Conservation (phyloP, 2,329 filamentous ascomycete species). For the Sclerotinia sclerotiorum region DNA sequence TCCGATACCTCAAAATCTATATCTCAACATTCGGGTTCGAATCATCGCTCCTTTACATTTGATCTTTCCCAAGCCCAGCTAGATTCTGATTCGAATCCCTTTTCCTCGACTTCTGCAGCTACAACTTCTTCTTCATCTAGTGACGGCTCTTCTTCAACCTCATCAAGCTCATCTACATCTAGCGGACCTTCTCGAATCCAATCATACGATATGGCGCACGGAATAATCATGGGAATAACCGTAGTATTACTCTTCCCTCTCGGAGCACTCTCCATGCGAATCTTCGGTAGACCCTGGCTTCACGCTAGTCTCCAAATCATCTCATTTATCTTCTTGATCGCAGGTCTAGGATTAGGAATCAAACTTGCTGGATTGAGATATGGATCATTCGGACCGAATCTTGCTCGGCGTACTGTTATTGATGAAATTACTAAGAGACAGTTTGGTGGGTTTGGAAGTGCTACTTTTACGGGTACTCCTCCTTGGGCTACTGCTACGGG, state of each 20-base stretch:
- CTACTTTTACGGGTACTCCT: not conserved
- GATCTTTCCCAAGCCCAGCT: constrained; percentile 35
- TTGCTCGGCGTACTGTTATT: not conserved
- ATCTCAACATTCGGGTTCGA: constrained; percentile 28
- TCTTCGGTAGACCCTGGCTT: constrained; percentile 51
- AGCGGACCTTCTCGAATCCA: not conserved
- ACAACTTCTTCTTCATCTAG: constrained; percentile 21
- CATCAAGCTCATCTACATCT: not conserved
- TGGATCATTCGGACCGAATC: constrained; percentile 22
- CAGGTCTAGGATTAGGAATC: constrained; percentile 58
- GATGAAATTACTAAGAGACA: constrained; percentile 1
- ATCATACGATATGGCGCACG: constrained; percentile 47
- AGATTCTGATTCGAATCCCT: constrained; percentile 34
- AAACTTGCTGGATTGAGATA: constrained; percentile 46
- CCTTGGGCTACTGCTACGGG: constrained; percentile 17
- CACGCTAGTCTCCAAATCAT: constrained; percentile 58
- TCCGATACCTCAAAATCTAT: constrained; percentile 27
- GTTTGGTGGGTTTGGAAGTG: constrained; percentile 14
- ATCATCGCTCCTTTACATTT: constrained; percentile 28
- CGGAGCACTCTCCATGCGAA: constrained; percentile 59
- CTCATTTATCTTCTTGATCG: constrained; percentile 58
- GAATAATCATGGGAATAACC: constrained; percentile 60
- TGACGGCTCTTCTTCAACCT: constrained; percentile 6
- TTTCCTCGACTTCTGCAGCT: constrained; percentile 24
- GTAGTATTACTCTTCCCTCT: constrained; percentile 60